Conservation (phyloP, 106 monocot genomes). For the Dendrobium chrysotoxum region DNA sequence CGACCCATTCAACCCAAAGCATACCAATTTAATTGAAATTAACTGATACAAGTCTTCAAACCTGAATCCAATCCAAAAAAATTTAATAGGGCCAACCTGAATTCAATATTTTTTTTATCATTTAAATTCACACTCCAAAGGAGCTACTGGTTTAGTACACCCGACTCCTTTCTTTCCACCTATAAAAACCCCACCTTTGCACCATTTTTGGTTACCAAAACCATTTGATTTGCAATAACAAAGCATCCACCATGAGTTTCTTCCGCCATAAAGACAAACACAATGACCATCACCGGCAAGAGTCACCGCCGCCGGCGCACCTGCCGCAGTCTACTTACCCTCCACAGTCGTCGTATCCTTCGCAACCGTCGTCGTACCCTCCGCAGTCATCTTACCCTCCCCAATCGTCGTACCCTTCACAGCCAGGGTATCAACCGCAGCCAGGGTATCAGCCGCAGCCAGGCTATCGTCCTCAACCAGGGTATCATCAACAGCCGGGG, state of each 20-base stretch:
- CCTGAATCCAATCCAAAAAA: too few species aligned
- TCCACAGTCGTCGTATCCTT: too few species aligned
- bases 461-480: background rate
- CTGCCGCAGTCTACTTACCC: too few species aligned
- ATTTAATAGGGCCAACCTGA: too few species aligned
- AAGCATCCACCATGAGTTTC: constrained; percentile 4
- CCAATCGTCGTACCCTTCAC: background rate
- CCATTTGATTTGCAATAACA: background rate
- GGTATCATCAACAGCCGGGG: background rate
- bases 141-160: too few species aligned
- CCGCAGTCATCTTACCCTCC: background rate
- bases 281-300: background rate
- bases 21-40: too few species aligned
- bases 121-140: too few species aligned
- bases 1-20: too few species aligned
- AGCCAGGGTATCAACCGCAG: too few species aligned
- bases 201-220: background rate
- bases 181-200: background rate
- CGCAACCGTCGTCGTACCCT: background rate
- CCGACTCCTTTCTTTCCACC: background rate
- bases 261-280: constrained; percentile 10
- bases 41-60: too few species aligned
- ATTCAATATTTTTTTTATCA: too few species aligned
- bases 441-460: too few species aligned
- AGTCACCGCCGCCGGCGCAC: background rate